phyloP scores from a whole-genome alignment of 148 eudicot genomes.

The Amaranthus cruentus region DNA sequence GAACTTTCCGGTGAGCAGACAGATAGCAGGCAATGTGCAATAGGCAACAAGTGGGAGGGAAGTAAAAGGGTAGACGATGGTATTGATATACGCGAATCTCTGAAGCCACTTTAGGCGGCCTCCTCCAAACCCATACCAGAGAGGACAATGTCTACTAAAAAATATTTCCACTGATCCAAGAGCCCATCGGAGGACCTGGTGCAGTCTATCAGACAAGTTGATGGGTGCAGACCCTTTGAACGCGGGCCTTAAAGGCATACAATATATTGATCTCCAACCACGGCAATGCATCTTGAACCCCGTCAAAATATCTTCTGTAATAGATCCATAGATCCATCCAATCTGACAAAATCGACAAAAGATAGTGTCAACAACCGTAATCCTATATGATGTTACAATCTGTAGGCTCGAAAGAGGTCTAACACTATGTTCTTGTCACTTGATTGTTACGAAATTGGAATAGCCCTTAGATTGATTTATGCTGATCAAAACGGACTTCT shows the following conservation, averaged over 20 bases:
- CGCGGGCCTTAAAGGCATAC: conserved; percentile 95
- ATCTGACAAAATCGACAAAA: conserved; percentile 44
- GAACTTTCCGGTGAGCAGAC: conserved; percentile 97
- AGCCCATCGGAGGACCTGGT: conserved; percentile 97
- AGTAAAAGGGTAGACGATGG: conserved; percentile 92
- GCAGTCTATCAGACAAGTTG: conserved; percentile 91
- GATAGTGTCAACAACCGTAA: not conserved
- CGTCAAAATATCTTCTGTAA: conserved; percentile 89
- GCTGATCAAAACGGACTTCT: too few relatives aligned
- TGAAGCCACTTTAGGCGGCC: conserved; percentile 98
- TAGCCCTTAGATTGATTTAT: not conserved
- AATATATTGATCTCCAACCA: conserved; percentile 98
- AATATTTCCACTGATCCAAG: conserved; percentile 95
- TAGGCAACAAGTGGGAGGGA: conserved; percentile 93
- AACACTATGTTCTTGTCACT: too few relatives aligned
- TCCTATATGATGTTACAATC: not conserved
- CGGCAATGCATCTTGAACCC: conserved; percentile 99
- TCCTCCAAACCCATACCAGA: conserved; percentile 97
- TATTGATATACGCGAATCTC: conserved; percentile 88
- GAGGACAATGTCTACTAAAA: conserved; percentile 92
- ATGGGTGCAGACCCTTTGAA: conserved; percentile 99
- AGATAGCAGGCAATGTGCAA: conserved; percentile 81
- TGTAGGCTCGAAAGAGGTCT: too few relatives aligned
- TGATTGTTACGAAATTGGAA: not conserved
- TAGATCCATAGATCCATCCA: conserved; percentile 99